Evolutionary conservation across 2,329 filamentous ascomycete genomes (phyloP).

Genomic region (Fusarium sp.): DNA sequence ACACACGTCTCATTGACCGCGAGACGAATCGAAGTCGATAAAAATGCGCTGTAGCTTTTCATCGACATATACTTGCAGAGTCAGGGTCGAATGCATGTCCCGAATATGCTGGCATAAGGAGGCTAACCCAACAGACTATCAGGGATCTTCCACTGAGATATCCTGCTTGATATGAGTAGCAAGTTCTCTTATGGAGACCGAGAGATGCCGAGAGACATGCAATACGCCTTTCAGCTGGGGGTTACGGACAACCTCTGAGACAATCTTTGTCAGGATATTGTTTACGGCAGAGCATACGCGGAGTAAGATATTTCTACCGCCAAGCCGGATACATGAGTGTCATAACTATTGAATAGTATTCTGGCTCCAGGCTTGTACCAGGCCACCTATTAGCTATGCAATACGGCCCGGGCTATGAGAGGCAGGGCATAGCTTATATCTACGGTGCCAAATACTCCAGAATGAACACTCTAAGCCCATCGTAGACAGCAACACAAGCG

Average conservation of each 20-base stretch:
- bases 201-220: too few species aligned
- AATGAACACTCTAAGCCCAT: background rate
- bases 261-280: background rate
- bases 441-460: background rate
- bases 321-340: background rate
- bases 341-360: too few species aligned
- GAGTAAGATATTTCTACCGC: background rate
- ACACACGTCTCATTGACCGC: constrained; percentile 5
- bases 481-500: background rate
- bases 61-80: background rate
- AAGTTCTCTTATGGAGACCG: too few species aligned
- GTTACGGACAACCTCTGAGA: background rate
- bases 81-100: background rate
- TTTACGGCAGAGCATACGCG: background rate
- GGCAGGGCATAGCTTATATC: background rate
- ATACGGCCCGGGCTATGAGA: background rate
- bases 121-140: background rate
- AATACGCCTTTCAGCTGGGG: too few species aligned
- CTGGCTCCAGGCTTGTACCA: background rate
- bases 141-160: background rate
- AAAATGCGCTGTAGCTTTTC: background rate
- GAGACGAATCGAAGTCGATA: background rate
- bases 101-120: background rate
- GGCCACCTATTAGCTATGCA: background rate
- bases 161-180: background rate